Conservation (phyloP, 1,139 yeast genomes). For the Kodamaea plutei region DNA sequence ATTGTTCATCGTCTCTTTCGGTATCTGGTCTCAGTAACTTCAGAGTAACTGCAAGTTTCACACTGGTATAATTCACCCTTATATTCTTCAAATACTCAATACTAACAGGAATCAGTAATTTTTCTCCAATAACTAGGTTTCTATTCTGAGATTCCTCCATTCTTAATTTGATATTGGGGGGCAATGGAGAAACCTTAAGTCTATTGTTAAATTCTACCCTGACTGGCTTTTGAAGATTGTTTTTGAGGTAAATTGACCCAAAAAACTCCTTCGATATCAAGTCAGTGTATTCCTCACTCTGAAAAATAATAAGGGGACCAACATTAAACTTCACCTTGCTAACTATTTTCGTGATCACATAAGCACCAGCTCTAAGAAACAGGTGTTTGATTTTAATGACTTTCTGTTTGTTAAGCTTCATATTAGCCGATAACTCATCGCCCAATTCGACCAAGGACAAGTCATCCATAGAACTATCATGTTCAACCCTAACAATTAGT, state of each 20-base stretch:
- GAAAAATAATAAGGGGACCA: slow-evolving; percentile 1
- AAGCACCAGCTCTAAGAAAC: slow-evolving; percentile 23
- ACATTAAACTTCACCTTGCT: slow-evolving; percentile 6
- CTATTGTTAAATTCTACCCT: slow-evolving; percentile 5
- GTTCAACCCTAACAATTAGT: slow-evolving; percentile 1
- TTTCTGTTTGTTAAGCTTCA: slow-evolving; percentile 6
- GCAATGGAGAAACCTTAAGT: slow-evolving; percentile 6
- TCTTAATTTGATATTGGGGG: slow-evolving; percentile 6
- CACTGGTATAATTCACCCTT: slow-evolving; percentile 18
- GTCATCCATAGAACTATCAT: slow-evolving; percentile 3
- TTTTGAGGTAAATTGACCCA: slow-evolving; percentile 3
- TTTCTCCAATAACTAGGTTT: slow-evolving; percentile 29
- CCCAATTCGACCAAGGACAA: background rate
- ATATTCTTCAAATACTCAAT: slow-evolving; percentile 18
- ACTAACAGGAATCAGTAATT: slow-evolving; percentile 19
- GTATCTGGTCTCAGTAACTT: slow-evolving; percentile 14
- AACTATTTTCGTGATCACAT: slow-evolving; percentile 16
- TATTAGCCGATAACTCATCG: background rate
- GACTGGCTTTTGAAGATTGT: slow-evolving; percentile 1
- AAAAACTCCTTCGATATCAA: slow-evolving; percentile 1
- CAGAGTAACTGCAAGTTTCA: slow-evolving; percentile 21
- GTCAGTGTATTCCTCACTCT: background rate
- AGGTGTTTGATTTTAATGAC: slow-evolving; percentile 23
- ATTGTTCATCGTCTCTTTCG: slow-evolving; percentile 15
- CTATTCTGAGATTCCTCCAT: slow-evolving; percentile 6